phyloP scores from a whole-genome alignment of 140 eudicot genomes.

The Anethum foeniculum region DNA sequence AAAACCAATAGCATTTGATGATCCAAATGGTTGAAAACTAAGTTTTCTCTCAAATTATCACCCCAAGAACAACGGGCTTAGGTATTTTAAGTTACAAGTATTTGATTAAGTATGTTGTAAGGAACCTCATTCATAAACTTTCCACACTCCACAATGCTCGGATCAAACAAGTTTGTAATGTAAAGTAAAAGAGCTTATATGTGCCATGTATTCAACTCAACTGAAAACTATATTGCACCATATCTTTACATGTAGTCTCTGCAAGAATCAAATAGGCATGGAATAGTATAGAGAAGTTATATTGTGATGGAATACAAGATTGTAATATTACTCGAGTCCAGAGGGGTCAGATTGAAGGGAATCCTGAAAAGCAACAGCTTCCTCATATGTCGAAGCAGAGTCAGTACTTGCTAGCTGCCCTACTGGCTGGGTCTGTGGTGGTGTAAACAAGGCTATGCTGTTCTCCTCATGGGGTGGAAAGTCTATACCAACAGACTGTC shows the following conservation, averaged over 20 bases:
- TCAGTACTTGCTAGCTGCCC: constrained; percentile 20
- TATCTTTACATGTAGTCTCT: not conserved
- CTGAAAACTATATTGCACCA: not conserved
- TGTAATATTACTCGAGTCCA: constrained; percentile 54
- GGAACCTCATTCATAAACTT: not conserved
- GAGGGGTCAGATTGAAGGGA: constrained; percentile 74
- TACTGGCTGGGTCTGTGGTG: constrained; percentile 73
- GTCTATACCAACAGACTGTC: constrained; percentile 78
- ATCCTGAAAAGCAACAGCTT: constrained; percentile 79
- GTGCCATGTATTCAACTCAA: not conserved
- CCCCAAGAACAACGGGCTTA: not conserved
- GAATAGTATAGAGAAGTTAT: not conserved
- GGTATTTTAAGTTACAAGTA: not conserved
- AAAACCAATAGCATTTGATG: not conserved
- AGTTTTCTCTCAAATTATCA: not conserved
- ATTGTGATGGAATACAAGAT: not conserved
- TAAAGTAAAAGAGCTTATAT: not conserved
- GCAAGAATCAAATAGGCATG: not conserved
- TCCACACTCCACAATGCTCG: not conserved
- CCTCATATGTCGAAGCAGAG: constrained; percentile 52
- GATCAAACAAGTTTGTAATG: not conserved
- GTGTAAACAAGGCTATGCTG: constrained; percentile 66
- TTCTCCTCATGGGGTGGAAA: constrained; percentile 89
- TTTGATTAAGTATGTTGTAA: not conserved
- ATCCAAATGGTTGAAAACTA: too few relatives aligned